Base-by-base conservation (phyloP, 2,329 filamentous ascomycete genomes). In the Aphanoascus verrucosus region DNA sequence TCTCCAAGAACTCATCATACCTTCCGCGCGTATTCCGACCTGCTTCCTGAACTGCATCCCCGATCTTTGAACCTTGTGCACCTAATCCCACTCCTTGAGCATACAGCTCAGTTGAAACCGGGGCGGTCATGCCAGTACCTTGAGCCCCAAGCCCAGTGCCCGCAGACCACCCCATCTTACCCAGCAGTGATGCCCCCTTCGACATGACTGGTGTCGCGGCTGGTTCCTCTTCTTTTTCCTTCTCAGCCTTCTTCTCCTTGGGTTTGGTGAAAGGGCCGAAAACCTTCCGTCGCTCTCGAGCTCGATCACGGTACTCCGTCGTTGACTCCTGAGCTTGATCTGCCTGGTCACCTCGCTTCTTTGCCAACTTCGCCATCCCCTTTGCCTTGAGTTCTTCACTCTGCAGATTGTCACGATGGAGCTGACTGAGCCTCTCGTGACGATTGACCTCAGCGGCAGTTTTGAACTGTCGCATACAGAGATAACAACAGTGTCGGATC, bases 391-490 rank as follows among this genome's bases (percentile, higher is more conserved):
- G 66, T 7, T 72, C 69, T 12, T 75, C 72, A 52, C 80, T 74
- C 55, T 76, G 70, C 37, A 81, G 63, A 51, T 81, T 81, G 28
- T 72, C 68, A 9, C 74, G 74, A 60, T 84, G 81, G 28, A 80
- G 68, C 52, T 79, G 70, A 58, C 78, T 81, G 19, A 78, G 70
- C 5, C 75, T 73, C 61, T 84, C 80, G 63, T 85, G 82, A 56
- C 75, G 73, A 57, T 78, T 76, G 40, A 82, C 73, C 60, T 81
- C 74, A 1, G 73, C 73, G 5, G 73, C 68, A 1, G 72, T 72
- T 51, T 78, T 77, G 60, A 83, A 81, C 57, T 78, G 72, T 23
- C 77, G 74, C 61, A 77, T 75, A 62, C 81, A 84, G n/a, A 83
- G 70, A 50, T 82, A 77, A 62, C 81, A 84, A 68, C 77, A 79